Percentiles rank a stretch among this genome's conserved stretches.
These are phyloP conservation scores for Volvox reticuliferus DNA, from an alignment of 139 green algal genomes.

Conservation along the genomic window DNA sequence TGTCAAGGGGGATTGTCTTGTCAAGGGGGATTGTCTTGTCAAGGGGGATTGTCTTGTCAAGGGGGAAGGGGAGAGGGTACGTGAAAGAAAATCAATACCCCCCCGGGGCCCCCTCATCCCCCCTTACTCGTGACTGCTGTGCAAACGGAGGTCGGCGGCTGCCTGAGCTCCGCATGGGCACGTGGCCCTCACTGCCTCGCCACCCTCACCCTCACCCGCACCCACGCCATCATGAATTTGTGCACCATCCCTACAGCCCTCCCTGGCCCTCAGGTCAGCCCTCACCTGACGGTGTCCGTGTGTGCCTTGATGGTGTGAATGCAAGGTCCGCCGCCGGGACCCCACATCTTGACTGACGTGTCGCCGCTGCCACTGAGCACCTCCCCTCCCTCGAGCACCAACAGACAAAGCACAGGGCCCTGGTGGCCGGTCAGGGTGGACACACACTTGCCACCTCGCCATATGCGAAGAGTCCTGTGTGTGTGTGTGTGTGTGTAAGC, in stretches of 20 bases:
- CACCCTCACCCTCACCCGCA: background rate
- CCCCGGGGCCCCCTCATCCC: too few species aligned
- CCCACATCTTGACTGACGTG: slow-evolving; percentile 68
- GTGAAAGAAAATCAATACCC: too few species aligned
- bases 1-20: too few species aligned
- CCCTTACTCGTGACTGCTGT: too few species aligned
- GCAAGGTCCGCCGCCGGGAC: slow-evolving; percentile 61
- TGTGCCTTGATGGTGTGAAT: slow-evolving; percentile 79
- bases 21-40: too few species aligned
- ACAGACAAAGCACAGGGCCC: slow-evolving; percentile 82
- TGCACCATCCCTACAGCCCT: too few species aligned
- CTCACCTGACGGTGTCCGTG: slow-evolving; percentile 85
- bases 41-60: too few species aligned
- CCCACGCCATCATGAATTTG: too few species aligned
- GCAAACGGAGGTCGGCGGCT: too few species aligned
- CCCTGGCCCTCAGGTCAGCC: background rate
- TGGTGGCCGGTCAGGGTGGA: slow-evolving; percentile 75
- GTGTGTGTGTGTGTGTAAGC: background rate
- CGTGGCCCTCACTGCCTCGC: background rate
- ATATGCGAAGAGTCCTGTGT: slow-evolving; percentile 83
- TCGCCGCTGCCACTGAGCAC: slow-evolving; percentile 87
- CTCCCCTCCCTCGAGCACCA: slow-evolving; percentile 73
- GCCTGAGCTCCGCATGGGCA: too few species aligned
- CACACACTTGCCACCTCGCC: slow-evolving; percentile 65
- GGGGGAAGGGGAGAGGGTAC: too few species aligned